Evolutionary conservation across 805 yeast genomes (phyloP).

Genomic region (Wickerhamiella lipophila): DNA sequence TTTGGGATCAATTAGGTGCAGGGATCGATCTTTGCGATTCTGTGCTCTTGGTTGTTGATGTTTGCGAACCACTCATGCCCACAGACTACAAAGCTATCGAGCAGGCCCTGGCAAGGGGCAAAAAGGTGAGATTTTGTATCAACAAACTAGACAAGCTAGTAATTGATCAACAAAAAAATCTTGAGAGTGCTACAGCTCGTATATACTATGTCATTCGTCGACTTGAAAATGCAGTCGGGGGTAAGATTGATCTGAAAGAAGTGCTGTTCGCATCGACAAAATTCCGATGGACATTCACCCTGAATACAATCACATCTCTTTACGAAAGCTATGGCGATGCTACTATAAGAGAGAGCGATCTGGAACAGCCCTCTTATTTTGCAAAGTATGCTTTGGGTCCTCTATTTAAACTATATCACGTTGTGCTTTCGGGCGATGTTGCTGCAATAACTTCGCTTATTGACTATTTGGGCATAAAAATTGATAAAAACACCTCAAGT

Average conservation of each 20-base stretch:
- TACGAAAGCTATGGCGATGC: constrained; percentile 27
- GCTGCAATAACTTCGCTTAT: constrained; percentile 35
- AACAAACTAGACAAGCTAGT: constrained; percentile 82
- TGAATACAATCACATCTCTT: constrained; percentile 51
- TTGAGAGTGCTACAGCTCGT: constrained; percentile 59
- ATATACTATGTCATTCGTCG: constrained; percentile 47
- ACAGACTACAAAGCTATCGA: constrained; percentile 39
- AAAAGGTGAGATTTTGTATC: constrained; percentile 47
- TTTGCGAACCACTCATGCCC: constrained; percentile 64
- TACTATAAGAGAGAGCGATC: constrained; percentile 34
- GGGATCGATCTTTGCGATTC: constrained; percentile 52
- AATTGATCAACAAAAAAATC: constrained; percentile 64
- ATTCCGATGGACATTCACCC: constrained; percentile 50
- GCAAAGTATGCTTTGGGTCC: constrained; percentile 61
- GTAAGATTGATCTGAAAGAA: constrained; percentile 22
- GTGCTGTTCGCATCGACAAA: constrained; percentile 64
- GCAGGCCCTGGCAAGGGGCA: constrained; percentile 37
- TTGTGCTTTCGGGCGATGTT: constrained; percentile 43
- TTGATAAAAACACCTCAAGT: constrained; percentile 19
- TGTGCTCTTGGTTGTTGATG: constrained; percentile 62
- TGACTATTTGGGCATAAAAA: constrained; percentile 32
- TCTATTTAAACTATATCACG: constrained; percentile 58
- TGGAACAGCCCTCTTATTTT: constrained; percentile 35
- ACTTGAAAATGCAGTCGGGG: constrained; percentile 33
- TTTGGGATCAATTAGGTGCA: constrained; percentile 57